These are phyloP conservation scores for Phytophthora nicotianae DNA, from an alignment of 352 stramenopile species.

Conservation along the genomic window DNA sequence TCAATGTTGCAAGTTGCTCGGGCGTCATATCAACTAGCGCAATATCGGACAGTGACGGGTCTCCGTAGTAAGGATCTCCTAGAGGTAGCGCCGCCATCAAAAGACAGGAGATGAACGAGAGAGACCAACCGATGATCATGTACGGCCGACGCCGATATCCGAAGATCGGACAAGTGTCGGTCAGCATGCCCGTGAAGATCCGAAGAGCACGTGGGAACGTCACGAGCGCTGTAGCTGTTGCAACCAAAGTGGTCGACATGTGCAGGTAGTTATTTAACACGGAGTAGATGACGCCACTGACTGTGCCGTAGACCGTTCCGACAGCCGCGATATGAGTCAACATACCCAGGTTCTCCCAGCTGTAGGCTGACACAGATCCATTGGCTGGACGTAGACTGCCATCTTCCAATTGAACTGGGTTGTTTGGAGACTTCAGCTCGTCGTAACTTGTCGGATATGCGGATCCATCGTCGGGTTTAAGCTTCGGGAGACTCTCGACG, in stretches of 20 bases:
- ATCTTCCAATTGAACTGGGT: constrained; percentile 10
- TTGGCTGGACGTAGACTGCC: constrained; percentile 23
- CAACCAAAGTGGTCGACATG: constrained; percentile 49
- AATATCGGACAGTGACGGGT: constrained; percentile 31
- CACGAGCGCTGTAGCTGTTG: constrained; percentile 49
- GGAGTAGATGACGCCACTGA: constrained; percentile 49
- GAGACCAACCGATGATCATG: constrained; percentile 70
- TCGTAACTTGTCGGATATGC: constrained; percentile 25
- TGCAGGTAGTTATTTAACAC: constrained; percentile 66
- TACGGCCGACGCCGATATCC: constrained; percentile 81
- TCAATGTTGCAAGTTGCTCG: constrained; percentile 40
- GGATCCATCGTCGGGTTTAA: constrained; percentile 5
- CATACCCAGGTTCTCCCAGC: constrained; percentile 47
- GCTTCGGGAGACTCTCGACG: constrained; percentile 26
- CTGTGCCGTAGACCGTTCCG: constrained; percentile 47
- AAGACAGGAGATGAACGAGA: constrained; percentile 43
- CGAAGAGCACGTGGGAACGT: constrained; percentile 51
- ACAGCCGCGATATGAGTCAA: constrained; percentile 43
- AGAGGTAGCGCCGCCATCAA: constrained; percentile 51
- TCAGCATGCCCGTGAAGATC: constrained; percentile 67
- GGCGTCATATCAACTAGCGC: constrained; percentile 36
- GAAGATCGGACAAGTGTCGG: constrained; percentile 75
- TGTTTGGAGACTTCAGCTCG: constrained; percentile 29
- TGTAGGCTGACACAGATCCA: constrained; percentile 30
- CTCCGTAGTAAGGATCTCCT: constrained; percentile 49